phyloP scores from a whole-genome alignment of 2,329 filamentous ascomycete genomes.

The Fusarium sp. region DNA sequence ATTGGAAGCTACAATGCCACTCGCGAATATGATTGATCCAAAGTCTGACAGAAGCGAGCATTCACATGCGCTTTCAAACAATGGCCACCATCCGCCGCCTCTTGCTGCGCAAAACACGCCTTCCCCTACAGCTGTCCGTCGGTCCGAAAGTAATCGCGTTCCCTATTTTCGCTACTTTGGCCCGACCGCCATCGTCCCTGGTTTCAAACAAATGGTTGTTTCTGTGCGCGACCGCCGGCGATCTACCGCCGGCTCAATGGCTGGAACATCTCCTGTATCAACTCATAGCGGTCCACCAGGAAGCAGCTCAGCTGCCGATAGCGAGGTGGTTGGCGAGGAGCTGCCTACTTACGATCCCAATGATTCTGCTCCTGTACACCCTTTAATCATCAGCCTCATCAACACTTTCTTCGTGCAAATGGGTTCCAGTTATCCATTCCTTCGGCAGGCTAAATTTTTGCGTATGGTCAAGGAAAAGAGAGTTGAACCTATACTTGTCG shows the following conservation, averaged over 20 bases:
- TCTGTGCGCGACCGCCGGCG: constrained; percentile 73
- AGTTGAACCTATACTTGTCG: constrained; percentile 84
- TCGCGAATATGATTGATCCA: constrained; percentile 22
- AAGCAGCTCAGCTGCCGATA: constrained; percentile 55
- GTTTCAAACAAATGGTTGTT: constrained; percentile 92
- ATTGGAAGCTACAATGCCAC: constrained; percentile 15
- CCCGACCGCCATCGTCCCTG: constrained; percentile 88
- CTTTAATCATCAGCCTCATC: constrained; percentile 78
- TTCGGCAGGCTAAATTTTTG: constrained; percentile 76
- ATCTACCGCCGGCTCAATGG: constrained; percentile 66
- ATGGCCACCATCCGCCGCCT: constrained; percentile 9
- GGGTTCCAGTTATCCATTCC: constrained; percentile 86
- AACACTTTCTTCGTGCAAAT: constrained; percentile 84
- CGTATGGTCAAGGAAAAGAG: constrained; percentile 81
- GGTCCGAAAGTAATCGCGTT: constrained; percentile 70
- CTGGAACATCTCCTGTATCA: constrained; percentile 61
- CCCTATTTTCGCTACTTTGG: constrained; percentile 93
- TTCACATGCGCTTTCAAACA: constrained; percentile 5
- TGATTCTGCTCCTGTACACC: constrained; percentile 74
- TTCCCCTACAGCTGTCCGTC: constrained; percentile 57
- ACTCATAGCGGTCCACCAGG: constrained; percentile 47
- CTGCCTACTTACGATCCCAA: constrained; percentile 80
- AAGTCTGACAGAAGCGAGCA: constrained; percentile 20
- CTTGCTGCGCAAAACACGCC: constrained; percentile 41
- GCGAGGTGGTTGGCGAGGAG: constrained; percentile 59